A percentile compares a stretch with the other conserved stretches of the same genome.
Conservation (phyloP, 345 rosid species). For the Diplotaxis tenuifolia region DNA sequence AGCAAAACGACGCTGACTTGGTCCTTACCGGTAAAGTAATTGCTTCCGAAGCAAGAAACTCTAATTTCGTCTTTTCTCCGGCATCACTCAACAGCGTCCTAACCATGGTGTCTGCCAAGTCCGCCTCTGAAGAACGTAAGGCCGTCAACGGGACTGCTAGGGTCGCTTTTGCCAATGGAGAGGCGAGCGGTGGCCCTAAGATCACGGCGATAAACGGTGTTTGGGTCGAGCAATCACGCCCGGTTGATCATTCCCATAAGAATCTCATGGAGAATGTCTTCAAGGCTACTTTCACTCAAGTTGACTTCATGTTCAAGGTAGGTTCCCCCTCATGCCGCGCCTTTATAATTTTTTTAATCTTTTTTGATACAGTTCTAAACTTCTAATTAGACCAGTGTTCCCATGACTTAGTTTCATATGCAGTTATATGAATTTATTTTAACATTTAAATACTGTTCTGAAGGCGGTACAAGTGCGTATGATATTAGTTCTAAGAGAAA, state of each 20-base stretch:
- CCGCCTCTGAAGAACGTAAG: background rate
- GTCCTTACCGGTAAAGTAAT: background rate
- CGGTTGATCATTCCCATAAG: background rate
- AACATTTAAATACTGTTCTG: background rate
- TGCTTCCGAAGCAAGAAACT: background rate
- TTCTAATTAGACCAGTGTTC: too few species aligned
- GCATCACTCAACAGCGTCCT: background rate
- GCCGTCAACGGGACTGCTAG: background rate
- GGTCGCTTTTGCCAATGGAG: background rate
- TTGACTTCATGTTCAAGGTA: background rate
- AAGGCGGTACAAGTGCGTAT: too few species aligned
- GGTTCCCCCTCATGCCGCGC: background rate
- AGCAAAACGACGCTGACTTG: background rate
- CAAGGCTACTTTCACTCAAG: background rate
- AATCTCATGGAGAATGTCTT: background rate
- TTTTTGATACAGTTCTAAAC: background rate
- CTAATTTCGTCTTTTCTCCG: background rate
- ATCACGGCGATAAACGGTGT: background rate
- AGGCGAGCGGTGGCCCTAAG: background rate
- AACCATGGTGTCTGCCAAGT: background rate
- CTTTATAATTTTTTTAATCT: too few species aligned
- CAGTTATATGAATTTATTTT: background rate
- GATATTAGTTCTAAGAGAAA: too few species aligned
- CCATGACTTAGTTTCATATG: background rate
- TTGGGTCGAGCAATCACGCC: slow-evolving; percentile 12